Evolutionary conservation across 2,329 filamentous ascomycete genomes (phyloP).

Genomic region (Hypocreales sp.): DNA sequence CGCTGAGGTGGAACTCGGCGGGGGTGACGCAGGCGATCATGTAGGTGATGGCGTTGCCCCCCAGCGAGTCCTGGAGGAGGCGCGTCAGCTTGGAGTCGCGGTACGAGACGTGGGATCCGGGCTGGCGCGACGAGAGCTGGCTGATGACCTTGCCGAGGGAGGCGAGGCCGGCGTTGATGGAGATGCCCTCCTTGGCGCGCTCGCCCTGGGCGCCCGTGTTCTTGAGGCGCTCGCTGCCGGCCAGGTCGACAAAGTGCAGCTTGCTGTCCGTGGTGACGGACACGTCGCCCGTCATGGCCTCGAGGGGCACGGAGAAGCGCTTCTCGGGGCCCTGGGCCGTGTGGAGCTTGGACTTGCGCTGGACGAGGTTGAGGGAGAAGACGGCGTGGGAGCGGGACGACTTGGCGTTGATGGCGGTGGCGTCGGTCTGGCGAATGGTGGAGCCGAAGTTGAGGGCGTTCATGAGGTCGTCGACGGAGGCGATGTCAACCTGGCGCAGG

Average conservation of each 20-base stretch:
- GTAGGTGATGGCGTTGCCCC: conserved; percentile 94
- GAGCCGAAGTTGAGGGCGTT: conserved; percentile 85
- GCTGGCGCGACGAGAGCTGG: conserved; percentile 78
- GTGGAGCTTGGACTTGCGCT: conserved; percentile 52
- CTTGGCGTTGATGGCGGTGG: conserved; percentile 93
- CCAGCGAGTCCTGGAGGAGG: conserved; percentile 87
- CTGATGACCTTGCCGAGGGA: conserved; percentile 97
- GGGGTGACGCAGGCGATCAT: conserved; percentile 99
- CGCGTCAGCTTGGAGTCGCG: conserved; percentile 95
- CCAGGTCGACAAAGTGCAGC: conserved; percentile 94
- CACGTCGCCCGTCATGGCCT: conserved; percentile 57
- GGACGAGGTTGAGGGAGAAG: conserved; percentile 85
- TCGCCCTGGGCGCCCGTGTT: conserved; percentile 94
- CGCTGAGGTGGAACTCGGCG: conserved; percentile 91
- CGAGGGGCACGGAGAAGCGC: conserved; percentile 72
- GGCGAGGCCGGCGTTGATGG: conserved; percentile 91
- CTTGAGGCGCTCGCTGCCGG: conserved; percentile 90
- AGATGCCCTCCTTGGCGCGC: conserved; percentile 88
- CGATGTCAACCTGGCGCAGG: conserved; percentile 73
- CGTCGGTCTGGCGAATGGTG: conserved; percentile 86
- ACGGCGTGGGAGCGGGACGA: conserved; percentile 96
- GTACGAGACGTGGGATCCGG: conserved; percentile 88
- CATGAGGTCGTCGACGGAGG: conserved; percentile 82
- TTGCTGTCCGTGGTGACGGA: conserved; percentile 90
- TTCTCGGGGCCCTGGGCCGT: conserved; percentile 52